Conservation (phyloP, 1,284 basidiomycete genomes). For the Sutorius eximius region DNA sequence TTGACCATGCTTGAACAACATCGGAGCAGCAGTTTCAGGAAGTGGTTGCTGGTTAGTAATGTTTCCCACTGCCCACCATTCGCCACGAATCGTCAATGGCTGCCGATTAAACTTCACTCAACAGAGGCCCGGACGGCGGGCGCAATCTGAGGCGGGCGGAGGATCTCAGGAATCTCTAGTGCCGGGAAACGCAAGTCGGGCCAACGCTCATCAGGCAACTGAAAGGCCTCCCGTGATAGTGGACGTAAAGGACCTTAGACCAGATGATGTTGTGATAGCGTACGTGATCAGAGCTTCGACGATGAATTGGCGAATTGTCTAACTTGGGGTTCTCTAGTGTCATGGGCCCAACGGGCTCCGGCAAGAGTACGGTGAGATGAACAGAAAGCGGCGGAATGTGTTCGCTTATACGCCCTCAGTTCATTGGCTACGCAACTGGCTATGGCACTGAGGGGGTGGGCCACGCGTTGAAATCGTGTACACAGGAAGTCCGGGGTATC, state of each 20-base stretch:
- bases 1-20: not conserved
- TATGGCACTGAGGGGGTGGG: conserved; percentile 4
- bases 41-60: not conserved
- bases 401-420: conserved; percentile 15
- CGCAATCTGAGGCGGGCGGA: not conserved
- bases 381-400: too few species aligned
- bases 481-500: conserved; percentile 11
- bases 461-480: conserved; percentile 17
- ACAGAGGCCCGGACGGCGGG: not conserved
- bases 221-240: not conserved
- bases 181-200: not conserved
- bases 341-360: conserved; percentile 20
- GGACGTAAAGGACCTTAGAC: not conserved
- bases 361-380: conserved; percentile 16
- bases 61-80: not conserved
- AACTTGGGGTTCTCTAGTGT: conserved; percentile 10
- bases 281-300: conserved; percentile 7
- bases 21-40: not conserved
- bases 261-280: conserved; percentile 23
- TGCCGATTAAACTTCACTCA: not conserved
- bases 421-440: conserved; percentile 25
- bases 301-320: not conserved
- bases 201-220: not conserved
- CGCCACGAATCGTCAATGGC: not conserved
- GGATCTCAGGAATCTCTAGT: not conserved